Evolutionary conservation across 2,329 filamentous ascomycete species (phyloP), one percentile per base, ranked within the genome.

Genomic region (Lasiodiplodia sp.): DNA sequence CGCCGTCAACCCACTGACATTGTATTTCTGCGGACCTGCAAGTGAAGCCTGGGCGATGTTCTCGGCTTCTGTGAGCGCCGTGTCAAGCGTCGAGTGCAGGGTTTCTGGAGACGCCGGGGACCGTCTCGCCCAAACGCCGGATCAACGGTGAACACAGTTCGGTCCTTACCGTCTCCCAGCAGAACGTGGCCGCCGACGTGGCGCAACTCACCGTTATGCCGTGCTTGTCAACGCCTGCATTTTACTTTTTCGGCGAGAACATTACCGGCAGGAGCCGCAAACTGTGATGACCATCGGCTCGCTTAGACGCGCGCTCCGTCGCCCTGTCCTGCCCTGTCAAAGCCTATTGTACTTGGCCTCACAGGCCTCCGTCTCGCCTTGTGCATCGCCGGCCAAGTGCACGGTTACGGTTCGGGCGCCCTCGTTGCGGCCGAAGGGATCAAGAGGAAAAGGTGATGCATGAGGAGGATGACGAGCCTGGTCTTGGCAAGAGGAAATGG

Each of bases 401-500:
- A 72, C 14, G 72, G 67, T n/a, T 78, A 63, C 4, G 80, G 74
- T 8, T 78, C 76, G 75, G 0, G 73, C 60, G 7, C 72, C 70
- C 21, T 57, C 56, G 10, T 31, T 44, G 25, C 72, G 74, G 12
- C 76, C 75, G 10, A 77, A 74, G 1, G 72, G 58, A 18, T 72
- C 62, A 4, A 75, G 55, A 82, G 76, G 71, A 83, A 82, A 73
- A 80, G 81, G 72, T 82, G 82, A 68, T 82, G 81, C 80, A 82
- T 82, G 72, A 82, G 80, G 69, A 82, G 79, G 57, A 82, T 77
- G 23, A 82, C 71, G 18, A 82, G 77, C 8, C 79, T 77, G 1
- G 80, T 78, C 69, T 76, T 78, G 34, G 74, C 66, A 2, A 79
- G 77, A 38, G n/a, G 77, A 75, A 44, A 82, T 76, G 49, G 75